A percentile compares a stretch with the other conserved stretches of the same genome.
Evolutionary conservation across 2,329 filamentous ascomycete genomes (phyloP).

Genomic region (Cladorrhinum sp.): DNA sequence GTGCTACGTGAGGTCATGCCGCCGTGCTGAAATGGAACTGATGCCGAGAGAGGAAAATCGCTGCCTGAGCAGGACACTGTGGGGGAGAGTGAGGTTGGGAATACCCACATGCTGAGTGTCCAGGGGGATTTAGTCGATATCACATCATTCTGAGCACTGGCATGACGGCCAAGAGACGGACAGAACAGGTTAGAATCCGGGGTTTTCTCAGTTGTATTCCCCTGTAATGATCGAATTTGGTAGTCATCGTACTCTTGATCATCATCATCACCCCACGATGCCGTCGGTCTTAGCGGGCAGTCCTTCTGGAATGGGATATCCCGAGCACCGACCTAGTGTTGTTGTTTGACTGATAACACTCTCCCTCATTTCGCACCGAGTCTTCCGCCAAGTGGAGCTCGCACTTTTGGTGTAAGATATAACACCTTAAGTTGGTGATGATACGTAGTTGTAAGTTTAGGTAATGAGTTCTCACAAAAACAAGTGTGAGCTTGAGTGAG

Average conservation of each 20-base stretch:
- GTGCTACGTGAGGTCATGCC: too few relatives aligned
- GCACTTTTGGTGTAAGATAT: background rate
- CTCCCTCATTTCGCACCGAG: background rate
- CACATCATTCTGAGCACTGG: background rate
- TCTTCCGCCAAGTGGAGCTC: background rate
- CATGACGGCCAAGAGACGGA: too few relatives aligned
- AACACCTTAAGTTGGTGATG: background rate
- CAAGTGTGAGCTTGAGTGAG: too few relatives aligned
- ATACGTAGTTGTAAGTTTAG: background rate
- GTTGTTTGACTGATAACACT: background rate
- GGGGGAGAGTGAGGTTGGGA: too few relatives aligned
- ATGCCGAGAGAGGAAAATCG: background rate
- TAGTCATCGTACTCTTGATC: background rate
- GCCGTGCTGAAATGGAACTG: background rate
- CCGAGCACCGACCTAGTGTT: background rate
- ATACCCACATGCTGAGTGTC: too few relatives aligned
- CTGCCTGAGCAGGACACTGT: background rate
- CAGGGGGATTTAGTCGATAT: background rate
- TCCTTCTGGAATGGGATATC: conserved; percentile 2
- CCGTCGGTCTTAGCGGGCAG: background rate
- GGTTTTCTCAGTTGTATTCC: background rate
- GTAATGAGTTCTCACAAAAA: background rate
- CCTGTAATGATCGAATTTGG: background rate
- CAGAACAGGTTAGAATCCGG: too few relatives aligned
- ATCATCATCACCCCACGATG: background rate